Percentiles rank a stretch among this genome's conserved stretches.
phyloP scores from a whole-genome alignment of 768 basidiomycete species.

The Stropharia rugosoannulata region DNA sequence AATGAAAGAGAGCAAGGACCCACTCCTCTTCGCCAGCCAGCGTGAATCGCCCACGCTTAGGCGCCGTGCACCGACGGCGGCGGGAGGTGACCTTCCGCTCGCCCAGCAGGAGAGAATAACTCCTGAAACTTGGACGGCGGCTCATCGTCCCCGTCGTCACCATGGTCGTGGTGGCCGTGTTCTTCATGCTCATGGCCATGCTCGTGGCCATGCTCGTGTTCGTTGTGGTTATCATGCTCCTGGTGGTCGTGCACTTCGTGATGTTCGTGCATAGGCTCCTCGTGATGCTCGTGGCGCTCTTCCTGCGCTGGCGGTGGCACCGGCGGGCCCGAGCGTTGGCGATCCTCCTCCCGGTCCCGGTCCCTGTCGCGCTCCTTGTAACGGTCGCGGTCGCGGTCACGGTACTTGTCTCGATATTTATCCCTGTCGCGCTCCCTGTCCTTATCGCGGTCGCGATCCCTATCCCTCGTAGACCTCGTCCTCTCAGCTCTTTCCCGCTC shows the following conservation, averaged over 20 bases:
- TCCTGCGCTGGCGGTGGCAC: constrained; percentile 2
- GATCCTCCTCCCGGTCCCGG: constrained; percentile 6
- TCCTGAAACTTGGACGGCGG: constrained; percentile 26
- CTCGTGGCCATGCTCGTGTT: background rate
- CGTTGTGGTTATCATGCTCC: background rate
- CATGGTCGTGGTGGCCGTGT: background rate
- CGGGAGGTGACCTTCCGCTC: constrained; percentile 14
- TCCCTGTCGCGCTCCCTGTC: constrained; percentile 12
- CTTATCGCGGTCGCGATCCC: constrained; percentile 12
- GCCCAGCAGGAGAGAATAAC: constrained; percentile 24
- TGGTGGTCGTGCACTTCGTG: background rate
- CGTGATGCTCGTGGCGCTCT: background rate
- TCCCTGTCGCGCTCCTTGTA: constrained; percentile 15
- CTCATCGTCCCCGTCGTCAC: constrained; percentile 10
- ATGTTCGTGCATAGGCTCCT: background rate
- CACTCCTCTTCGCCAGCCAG: background rate
- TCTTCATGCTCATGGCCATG: background rate
- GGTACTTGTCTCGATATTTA: constrained; percentile 14
- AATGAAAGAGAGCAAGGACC: background rate
- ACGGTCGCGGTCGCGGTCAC: constrained; percentile 11
- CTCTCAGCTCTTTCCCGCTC: background rate
- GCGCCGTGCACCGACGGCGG: constrained; percentile 7
- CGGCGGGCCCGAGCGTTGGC: constrained; percentile 10
- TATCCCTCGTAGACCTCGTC: background rate
- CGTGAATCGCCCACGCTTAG: background rate